phyloP scores from a whole-genome alignment of 306 rosid genomes.

The Lathyrus tuberosus region DNA sequence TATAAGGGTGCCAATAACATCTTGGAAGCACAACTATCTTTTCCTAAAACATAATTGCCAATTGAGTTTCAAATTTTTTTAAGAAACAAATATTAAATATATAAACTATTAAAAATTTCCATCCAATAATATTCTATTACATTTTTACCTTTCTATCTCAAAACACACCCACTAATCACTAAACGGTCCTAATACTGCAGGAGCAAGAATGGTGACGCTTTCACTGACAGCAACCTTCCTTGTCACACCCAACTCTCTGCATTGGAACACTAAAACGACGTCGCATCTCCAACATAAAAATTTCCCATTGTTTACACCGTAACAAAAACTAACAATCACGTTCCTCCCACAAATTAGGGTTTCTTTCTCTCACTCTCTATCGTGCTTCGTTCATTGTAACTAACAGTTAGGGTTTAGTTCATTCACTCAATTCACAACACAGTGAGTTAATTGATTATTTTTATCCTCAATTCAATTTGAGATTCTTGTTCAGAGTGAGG shows the following conservation, averaged over 20 bases:
- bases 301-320: not conserved
- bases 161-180: not conserved
- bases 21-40: too few species aligned
- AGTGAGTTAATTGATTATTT: not conserved
- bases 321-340: not conserved
- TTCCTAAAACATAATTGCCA: too few species aligned
- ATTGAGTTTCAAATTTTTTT: too few species aligned
- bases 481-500: not conserved
- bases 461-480: not conserved
- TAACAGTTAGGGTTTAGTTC: conserved; percentile 22
- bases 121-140: not conserved
- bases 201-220: conserved; percentile 6
- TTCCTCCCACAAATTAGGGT: conserved; percentile 4
- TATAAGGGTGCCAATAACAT: too few species aligned
- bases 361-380: not conserved
- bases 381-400: not conserved
- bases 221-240: not conserved
- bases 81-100: too few species aligned
- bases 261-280: conserved; percentile 26
- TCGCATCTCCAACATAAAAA: not conserved
- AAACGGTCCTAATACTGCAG: conserved; percentile 13
- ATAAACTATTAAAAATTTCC: too few species aligned
- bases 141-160: not conserved
- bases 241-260: conserved; percentile 16
- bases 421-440: not conserved